phyloP scores from a whole-genome alignment of 306 rosid genomes.

The Adenanthera pavonina region DNA sequence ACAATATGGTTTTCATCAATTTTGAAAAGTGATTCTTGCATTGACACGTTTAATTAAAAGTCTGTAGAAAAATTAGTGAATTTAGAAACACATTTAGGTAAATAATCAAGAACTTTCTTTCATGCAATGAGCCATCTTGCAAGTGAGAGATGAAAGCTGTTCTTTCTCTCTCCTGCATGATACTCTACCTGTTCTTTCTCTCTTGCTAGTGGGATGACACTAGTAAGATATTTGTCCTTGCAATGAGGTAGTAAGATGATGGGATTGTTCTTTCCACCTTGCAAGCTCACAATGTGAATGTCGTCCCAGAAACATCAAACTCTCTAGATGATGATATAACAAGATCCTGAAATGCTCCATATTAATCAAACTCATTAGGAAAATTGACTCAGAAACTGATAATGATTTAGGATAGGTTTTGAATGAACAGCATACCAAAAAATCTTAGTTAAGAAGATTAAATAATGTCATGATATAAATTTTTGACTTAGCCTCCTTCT shows the following conservation, averaged over 20 bases:
- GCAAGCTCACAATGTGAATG: slow-evolving; percentile 44
- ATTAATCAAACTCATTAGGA: slow-evolving; percentile 13
- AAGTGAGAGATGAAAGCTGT: no score
- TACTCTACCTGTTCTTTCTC: no score
- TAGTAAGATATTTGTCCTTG: neutral
- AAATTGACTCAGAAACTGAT: neutral
- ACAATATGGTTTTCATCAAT: no score
- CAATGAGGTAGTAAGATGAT: neutral
- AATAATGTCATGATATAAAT: neutral
- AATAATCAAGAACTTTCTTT: no score
- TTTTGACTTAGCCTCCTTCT: no score
- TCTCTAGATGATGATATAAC: slow-evolving; percentile 62
- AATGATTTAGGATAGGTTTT: neutral
- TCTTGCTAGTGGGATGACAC: no score
- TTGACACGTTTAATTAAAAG: no score
- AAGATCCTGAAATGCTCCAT: slow-evolving; percentile 57
- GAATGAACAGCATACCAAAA: neutral
- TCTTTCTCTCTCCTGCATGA: no score
- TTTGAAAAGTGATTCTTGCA: no score
- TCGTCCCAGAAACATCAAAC: slow-evolving; percentile 51
- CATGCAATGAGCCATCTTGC: no score
- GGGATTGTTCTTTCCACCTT: neutral
- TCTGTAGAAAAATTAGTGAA: no score
- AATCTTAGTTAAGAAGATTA: neutral
- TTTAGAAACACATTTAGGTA: no score